Evolutionary conservation across 768 basidiomycete species (phyloP), one percentile per base, ranked within the genome.

Genomic region (Russula abietina): DNA sequence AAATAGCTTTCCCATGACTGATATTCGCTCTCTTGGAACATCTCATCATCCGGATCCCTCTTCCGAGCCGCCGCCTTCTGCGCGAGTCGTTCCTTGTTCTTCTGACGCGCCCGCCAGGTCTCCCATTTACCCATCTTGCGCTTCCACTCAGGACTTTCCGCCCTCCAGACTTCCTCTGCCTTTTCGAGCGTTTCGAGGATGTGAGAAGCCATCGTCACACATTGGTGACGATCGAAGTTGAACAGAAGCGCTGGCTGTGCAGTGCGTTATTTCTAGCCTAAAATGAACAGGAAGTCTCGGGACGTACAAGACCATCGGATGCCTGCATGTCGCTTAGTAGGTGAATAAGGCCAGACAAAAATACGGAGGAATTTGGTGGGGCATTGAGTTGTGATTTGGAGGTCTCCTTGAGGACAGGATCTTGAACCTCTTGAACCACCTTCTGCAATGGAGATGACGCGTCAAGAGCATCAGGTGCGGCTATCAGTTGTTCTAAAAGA

Each of bases 231-330:
- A 65, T 87, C 84, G 67, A 89, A 87, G 57, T 76, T 80, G 74
- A 89, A 89, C 24, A 89, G 71, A 14, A 89, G 80, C 0, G 85
- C 87, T 4, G 86, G 86, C 85, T 86, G 57, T 0, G 46, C 11
- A 22, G 55, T 30, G 50, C 58, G 52, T 39, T 19, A 28, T 60
- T 19, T 32, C 22, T 33, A 33, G 24, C 45, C 45, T 3, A 41
- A 11, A 36, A 38, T 4, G 22, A 22, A 22, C 26, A 33, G 12
- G 53, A 51, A 7, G 45, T 32, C 36, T 12, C 0, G 17, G 4
- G 7, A 74, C 85, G 69, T 67, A 87, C 86, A 39, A 89, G 76
- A 62, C 84, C 76, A 4, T 78, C 80, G 53, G 72, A 72, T 1
- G 70, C 74, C 67, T 88, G 79, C 24, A 89, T 76, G 68, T 88